Conservation (phyloP, 805 yeast species). For the Candida parachauliodes region DNA sequence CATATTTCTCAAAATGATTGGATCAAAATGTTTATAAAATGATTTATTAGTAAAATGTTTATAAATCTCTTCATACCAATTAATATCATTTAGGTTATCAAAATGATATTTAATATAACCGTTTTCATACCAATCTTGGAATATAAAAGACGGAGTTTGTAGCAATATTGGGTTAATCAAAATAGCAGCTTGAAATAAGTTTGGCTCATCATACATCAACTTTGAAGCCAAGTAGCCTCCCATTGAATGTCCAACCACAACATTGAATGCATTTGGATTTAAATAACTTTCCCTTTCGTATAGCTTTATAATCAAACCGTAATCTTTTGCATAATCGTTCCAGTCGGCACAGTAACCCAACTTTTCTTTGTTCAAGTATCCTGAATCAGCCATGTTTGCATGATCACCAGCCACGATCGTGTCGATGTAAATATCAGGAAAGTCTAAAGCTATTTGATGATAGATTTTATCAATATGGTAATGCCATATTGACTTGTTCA, state of each 20-base stretch:
- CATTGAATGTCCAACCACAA: constrained; percentile 69
- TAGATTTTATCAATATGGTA: constrained; percentile 47
- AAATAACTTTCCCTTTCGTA: constrained; percentile 34
- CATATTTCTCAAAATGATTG: constrained; percentile 14
- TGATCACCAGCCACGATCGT: constrained; percentile 40
- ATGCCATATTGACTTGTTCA: constrained; percentile 64
- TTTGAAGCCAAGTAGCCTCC: constrained; percentile 58
- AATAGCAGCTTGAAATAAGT: constrained; percentile 49
- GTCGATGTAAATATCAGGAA: constrained; percentile 10
- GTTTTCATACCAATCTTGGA: constrained; percentile 10
- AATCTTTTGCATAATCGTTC: constrained; percentile 67
- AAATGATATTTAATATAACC: constrained; percentile 10
- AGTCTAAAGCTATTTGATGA: constrained; percentile 1
- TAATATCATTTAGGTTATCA: constrained; percentile 8
- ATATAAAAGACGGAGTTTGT: constrained; percentile 11
- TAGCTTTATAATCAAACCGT: constrained; percentile 36
- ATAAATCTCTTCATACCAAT: constrained; percentile 13
- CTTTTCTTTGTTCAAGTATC: constrained; percentile 47
- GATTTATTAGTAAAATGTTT: constrained; percentile 13
- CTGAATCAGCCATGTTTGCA: constrained; percentile 69
- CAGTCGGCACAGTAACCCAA: constrained; percentile 56
- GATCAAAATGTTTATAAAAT: constrained; percentile 14
- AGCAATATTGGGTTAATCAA: constrained; percentile 62
- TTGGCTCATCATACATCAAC: constrained; percentile 49
- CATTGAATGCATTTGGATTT: constrained; percentile 31